Evolutionary conservation across 306 rosid species (phyloP).

Genomic region (Acacia acuminata): DNA sequence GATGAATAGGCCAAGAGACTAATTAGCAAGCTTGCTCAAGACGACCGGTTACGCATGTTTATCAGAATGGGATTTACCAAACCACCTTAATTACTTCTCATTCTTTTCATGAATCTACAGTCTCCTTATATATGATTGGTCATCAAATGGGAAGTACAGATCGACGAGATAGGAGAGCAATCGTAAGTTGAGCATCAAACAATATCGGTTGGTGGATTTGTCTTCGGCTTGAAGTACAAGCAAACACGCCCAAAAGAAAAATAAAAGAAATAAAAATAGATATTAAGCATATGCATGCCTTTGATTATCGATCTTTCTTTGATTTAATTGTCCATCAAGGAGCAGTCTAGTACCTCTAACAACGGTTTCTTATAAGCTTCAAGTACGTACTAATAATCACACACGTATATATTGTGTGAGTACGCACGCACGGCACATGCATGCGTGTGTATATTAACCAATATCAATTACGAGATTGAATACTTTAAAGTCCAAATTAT

Average conservation of each 20-base stretch:
- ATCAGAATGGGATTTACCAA: neutral
- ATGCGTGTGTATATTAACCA: too few relatives aligned
- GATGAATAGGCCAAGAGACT: neutral
- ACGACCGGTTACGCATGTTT: neutral
- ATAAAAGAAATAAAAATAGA: neutral
- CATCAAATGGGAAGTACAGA: slow-evolving; percentile 47
- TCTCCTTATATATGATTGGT: slow-evolving; percentile 39
- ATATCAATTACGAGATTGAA: too few relatives aligned
- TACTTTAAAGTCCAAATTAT: too few relatives aligned
- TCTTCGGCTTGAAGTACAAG: slow-evolving; percentile 32
- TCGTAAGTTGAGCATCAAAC: slow-evolving; percentile 40
- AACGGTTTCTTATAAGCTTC: too few relatives aligned
- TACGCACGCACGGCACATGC: too few relatives aligned
- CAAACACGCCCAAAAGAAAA: neutral
- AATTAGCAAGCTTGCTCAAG: neutral
- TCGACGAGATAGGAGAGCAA: slow-evolving; percentile 30
- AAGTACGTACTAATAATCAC: too few relatives aligned
- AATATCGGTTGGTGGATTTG: slow-evolving; percentile 32
- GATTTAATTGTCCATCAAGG: neutral
- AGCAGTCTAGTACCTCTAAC: neutral
- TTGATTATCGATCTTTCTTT: neutral
- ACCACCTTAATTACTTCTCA: neutral
- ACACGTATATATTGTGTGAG: too few relatives aligned
- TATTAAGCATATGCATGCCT: neutral
- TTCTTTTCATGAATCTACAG: neutral